A percentile compares a stretch with the other conserved stretches of the same genome.
These are phyloP conservation scores for Ophiognomonia clavigignenti-juglandacearum DNA, from an alignment of 2,329 filamentous ascomycete species.

Conservation along the genomic window DNA sequence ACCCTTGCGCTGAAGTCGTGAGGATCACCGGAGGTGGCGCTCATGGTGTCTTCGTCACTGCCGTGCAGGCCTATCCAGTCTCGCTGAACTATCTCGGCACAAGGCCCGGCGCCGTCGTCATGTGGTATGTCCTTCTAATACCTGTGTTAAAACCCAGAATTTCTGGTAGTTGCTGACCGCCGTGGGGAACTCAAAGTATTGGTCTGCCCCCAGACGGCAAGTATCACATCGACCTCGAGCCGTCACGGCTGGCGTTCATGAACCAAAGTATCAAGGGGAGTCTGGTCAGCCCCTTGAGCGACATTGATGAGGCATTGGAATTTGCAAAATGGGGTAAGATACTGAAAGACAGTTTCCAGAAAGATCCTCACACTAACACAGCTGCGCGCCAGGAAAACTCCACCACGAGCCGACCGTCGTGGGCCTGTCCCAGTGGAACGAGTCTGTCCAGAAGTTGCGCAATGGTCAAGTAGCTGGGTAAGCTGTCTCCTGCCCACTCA, in stretches of 20 bases:
- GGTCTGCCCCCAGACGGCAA: conserved; percentile 14
- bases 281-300: conserved; percentile 12
- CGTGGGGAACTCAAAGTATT: conserved; percentile 8
- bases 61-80: conserved; percentile 15
- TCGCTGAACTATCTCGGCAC: conserved; percentile 13
- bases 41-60: conserved; percentile 16
- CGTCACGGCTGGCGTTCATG: conserved; percentile 5
- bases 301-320: conserved; percentile 14
- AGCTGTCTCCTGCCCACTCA: neutral
- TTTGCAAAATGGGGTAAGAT: conserved; percentile 15
- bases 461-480: neutral
- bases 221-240: conserved; percentile 14
- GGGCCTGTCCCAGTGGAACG: neutral
- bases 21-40: conserved; percentile 15
- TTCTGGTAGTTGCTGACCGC: neutral
- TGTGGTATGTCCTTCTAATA: conserved; percentile 11
- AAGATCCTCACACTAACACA: neutral
- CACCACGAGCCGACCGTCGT: neutral
- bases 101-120: conserved; percentile 7
- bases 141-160: no score
- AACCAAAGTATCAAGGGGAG: conserved; percentile 15
- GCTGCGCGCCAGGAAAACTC: neutral
- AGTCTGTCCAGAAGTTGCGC: neutral
- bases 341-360: neutral
- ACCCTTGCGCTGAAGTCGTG: conserved; percentile 9